Evolutionary conservation across 371 early-diverging fungal genomes (phyloP).

Genomic region (Rhizopus sp.): DNA sequence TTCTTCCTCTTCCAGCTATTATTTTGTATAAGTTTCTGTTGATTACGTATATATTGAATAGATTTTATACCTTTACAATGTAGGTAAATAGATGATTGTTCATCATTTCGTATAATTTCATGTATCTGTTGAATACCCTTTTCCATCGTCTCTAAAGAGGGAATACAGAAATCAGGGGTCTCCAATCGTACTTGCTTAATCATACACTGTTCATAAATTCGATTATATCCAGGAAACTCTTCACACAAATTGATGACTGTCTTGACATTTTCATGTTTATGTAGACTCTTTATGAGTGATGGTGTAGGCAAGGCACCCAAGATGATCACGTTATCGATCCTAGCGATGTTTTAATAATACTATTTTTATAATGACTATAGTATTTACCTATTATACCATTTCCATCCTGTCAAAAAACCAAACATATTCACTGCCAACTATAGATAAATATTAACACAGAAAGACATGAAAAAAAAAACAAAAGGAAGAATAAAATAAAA

Average conservation of each 20-base stretch:
- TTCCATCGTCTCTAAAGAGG: constrained; percentile 29
- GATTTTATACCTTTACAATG: constrained; percentile 46
- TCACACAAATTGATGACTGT: constrained; percentile 44
- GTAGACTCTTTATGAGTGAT: constrained; percentile 33
- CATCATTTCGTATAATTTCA: constrained; percentile 13
- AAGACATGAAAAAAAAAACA: neutral
- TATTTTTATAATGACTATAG: neutral
- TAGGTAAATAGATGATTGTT: constrained; percentile 30
- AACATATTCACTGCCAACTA: constrained; percentile 44
- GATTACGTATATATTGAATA: neutral
- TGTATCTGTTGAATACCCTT: constrained; percentile 28
- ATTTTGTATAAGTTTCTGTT: neutral
- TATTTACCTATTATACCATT: constrained; percentile 45
- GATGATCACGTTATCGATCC: constrained; percentile 37
- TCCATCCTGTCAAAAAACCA: constrained; percentile 48
- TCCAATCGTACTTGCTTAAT: constrained; percentile 40
- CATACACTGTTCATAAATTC: constrained; percentile 30
- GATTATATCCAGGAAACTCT: constrained; percentile 48
- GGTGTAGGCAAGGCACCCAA: constrained; percentile 54
- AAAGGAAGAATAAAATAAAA: neutral
- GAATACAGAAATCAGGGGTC: constrained; percentile 46
- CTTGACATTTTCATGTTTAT: constrained; percentile 27
- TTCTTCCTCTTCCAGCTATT: constrained; percentile 51
- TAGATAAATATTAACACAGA: neutral
- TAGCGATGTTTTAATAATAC: neutral